Evolutionary conservation across 176 grass and related monocot genomes (phyloP).

Genomic region (Chloris gayana): DNA sequence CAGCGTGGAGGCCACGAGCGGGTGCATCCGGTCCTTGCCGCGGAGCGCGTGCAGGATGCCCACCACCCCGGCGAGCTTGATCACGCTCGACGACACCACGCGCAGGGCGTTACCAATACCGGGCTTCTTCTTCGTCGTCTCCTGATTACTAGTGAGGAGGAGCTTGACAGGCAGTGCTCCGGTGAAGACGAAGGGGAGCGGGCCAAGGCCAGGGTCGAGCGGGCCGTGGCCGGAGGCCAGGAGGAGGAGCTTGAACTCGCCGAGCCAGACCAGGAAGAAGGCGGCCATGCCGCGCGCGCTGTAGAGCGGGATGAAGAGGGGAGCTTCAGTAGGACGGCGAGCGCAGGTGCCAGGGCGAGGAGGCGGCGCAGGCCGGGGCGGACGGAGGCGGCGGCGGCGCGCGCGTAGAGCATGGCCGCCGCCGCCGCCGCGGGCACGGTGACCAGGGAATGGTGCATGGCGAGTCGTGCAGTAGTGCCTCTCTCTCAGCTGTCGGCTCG

Average conservation of each 20-base stretch:
- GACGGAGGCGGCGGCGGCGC: conserved; percentile 39
- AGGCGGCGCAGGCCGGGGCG: conserved; percentile 48
- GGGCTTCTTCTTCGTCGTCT: no score
- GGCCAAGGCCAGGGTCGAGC: conserved; percentile 41
- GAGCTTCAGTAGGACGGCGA: conserved; percentile 44
- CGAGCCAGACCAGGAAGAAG: conserved; percentile 77
- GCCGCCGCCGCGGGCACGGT: conserved; percentile 28
- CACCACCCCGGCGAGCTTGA: conserved; percentile 38
- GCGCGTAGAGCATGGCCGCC: conserved; percentile 53
- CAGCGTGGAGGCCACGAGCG: conserved; percentile 15
- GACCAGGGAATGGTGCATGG: not conserved
- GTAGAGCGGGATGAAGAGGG: conserved; percentile 56
- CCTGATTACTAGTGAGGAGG: not conserved
- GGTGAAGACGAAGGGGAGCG: conserved; percentile 45
- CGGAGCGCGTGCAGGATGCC: conserved; percentile 34
- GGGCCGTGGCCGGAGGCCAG: conserved; percentile 55
- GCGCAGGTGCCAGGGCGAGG: conserved; percentile 40
- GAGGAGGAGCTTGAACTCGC: conserved; percentile 70
- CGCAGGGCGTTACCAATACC: not conserved
- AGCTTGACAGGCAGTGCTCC: conserved; percentile 57
- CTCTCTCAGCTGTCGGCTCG: no score
- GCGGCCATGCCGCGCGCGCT: conserved; percentile 47
- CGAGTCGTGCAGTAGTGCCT: not conserved
- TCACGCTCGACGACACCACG: not conserved
- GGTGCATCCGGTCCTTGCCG: conserved; percentile 11